Evolutionary conservation across 495 filamentous ascomycete genomes (phyloP), one percentile per base, ranked within the genome.

Genomic region (Usnea hakonensis): DNA sequence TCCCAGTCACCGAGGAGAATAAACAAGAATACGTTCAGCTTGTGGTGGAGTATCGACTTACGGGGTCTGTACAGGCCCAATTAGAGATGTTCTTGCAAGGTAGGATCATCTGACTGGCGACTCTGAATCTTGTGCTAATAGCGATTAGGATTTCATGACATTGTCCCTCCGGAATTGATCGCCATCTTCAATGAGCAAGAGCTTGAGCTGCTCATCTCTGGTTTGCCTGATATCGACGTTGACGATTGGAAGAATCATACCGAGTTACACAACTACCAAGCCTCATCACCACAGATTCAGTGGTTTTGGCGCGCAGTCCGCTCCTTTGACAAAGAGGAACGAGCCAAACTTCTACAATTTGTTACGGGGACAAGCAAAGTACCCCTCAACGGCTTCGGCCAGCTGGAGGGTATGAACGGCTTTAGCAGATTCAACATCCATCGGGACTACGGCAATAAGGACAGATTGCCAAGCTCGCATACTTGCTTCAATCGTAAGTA

Each of bases 221-320:
- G 94, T 74, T 78, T 99, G 46, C 94, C 94, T 8, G 94, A 97
- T 67, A 95, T 99, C 66, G 92, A 97, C 63, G 86, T 97, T 37
- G 94, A 99, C 68, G 94, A 99, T 77, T 99, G 94, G 94, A 96
- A 96, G 84, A 89, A 88, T 73, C 95, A 96, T 74, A 96, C 91
- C 23, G 95, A 97, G 70, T 97, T 97, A 69, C 94, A 97, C 75
- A 97, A 97, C 74, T 99, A 97, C 79, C 88, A 89, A 19, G 87
- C 90, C 33, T 90, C 91, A 0, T 95, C 94, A 3, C 87, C 92
- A 30, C 94, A 99, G 70, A 97, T 99, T 67, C 94, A 99, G 74
- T 97, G 94, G 95, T 97, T 99, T 85, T 99, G 94, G 94, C 87
- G 94, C 68, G 94, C 95, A 5, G 88, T 99, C 46, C 88, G 95